Conservation (phyloP, 352 stramenopile genomes). For the Pythium guiyangense region DNA sequence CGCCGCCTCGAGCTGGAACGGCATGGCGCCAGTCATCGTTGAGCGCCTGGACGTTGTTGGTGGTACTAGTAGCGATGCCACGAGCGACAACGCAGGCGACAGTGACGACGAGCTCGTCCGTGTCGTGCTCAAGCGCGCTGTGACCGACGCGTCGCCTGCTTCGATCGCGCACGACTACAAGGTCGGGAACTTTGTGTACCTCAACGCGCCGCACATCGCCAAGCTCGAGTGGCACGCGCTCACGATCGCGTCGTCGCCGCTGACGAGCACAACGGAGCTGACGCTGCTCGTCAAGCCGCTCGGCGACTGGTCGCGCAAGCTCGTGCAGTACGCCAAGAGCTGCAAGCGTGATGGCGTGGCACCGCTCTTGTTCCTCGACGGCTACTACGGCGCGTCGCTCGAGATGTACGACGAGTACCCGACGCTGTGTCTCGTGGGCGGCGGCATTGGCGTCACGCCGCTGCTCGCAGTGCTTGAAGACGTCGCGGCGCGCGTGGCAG, state of each 20-base stretch:
- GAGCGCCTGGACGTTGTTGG: constrained; percentile 22
- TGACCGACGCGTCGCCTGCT: constrained; percentile 10
- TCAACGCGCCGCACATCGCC: constrained; percentile 47
- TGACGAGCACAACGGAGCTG: constrained; percentile 27
- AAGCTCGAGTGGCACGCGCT: constrained; percentile 57
- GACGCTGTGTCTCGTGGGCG: constrained; percentile 24
- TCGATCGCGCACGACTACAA: constrained; percentile 37
- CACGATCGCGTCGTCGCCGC: constrained; percentile 48
- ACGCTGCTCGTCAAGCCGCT: constrained; percentile 48
- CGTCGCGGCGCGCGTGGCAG: constrained; percentile 2
- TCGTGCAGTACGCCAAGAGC: constrained; percentile 35
- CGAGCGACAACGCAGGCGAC: no score
- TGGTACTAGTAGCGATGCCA: no score
- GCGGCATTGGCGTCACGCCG: constrained; percentile 37
- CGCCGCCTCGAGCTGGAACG: constrained; percentile 41
- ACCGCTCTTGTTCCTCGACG: constrained; percentile 37
- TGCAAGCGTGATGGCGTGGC: constrained; percentile 17
- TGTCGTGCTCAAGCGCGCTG: no score
- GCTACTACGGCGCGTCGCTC: constrained; percentile 32
- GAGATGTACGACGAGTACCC: constrained; percentile 28
- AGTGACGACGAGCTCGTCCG: no score
- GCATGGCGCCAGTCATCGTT: constrained; percentile 38
- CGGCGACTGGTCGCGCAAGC: constrained; percentile 40
- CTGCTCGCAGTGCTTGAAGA: constrained; percentile 36
- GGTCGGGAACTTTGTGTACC: constrained; percentile 49